Percentiles rank a stretch among this genome's conserved stretches.
These are phyloP conservation scores for Fusarium sp. DNA, from an alignment of 2,329 filamentous ascomycete species.

Conservation along the genomic window DNA sequence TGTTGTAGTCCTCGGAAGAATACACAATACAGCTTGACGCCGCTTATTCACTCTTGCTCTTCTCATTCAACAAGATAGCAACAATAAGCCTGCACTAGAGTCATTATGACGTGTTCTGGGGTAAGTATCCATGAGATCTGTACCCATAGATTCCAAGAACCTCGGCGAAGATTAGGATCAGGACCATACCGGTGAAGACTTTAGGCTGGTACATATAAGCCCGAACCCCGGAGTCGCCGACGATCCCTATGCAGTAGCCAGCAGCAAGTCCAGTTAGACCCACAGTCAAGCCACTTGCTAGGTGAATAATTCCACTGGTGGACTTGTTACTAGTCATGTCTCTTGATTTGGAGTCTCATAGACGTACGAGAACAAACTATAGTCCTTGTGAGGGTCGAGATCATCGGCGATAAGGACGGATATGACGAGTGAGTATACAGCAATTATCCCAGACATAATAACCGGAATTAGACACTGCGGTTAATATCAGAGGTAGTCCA, in stretches of 20 bases:
- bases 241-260: conserved; percentile 95
- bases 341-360: background rate
- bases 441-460: conserved; percentile 99
- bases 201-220: conserved; percentile 97
- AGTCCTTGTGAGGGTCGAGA: conserved; percentile 79
- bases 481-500: conserved; percentile 27
- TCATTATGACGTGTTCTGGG: conserved; percentile 29
- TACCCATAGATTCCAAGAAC: conserved; percentile 97
- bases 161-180: conserved; percentile 98
- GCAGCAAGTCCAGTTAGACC: conserved; percentile 93
- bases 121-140: conserved; percentile 56
- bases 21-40: too few species aligned
- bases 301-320: conserved; percentile 88
- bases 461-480: conserved; percentile 84
- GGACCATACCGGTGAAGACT: conserved; percentile 98
- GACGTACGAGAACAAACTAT: conserved; percentile 86
- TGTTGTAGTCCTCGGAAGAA: too few species aligned
- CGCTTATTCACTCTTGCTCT: conserved; percentile 72
- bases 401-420: conserved; percentile 96
- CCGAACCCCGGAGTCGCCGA: conserved; percentile 93
- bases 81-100: conserved; percentile 80
- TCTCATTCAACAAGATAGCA: conserved; percentile 92
- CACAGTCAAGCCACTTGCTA: conserved; percentile 90
- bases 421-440: conserved; percentile 97
- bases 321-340: conserved; percentile 34